Percentiles rank a stretch among this genome's conserved stretches.
These are phyloP conservation scores for Apiotrichum laibachii DNA, from an alignment of 1,284 basidiomycete genomes.

Conservation along the genomic window DNA sequence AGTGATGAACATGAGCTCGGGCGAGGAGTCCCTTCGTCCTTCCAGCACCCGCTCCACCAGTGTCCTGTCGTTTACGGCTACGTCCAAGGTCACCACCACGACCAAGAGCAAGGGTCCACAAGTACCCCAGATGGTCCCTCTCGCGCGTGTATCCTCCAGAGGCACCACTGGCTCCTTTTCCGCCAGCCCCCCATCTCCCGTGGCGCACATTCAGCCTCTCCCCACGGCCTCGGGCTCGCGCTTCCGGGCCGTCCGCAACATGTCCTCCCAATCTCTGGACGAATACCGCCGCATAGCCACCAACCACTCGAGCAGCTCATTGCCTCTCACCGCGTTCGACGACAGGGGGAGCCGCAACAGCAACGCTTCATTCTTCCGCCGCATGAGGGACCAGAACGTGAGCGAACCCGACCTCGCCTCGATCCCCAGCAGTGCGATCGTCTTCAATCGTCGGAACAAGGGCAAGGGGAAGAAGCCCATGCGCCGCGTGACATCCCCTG, in stretches of 20 bases:
- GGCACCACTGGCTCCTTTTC: too few species aligned
- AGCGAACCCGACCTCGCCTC: neutral
- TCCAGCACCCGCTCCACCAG: neutral
- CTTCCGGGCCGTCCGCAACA: neutral
- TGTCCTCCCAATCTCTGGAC: neutral
- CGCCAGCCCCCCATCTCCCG: neutral
- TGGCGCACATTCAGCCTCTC: neutral
- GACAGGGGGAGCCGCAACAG: neutral
- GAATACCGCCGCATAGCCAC: neutral
- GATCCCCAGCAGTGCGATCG: too few species aligned
- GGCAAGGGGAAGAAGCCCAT: neutral
- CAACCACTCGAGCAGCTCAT: neutral
- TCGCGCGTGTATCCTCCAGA: neutral
- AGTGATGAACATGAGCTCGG: neutral
- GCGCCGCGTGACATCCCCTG: neutral
- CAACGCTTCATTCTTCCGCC: neutral
- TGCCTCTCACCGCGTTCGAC: neutral
- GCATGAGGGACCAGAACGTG: neutral
- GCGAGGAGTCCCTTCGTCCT: neutral
- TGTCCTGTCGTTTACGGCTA: neutral
- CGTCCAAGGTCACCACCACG: neutral
- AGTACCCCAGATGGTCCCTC: neutral
- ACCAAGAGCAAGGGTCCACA: neutral
- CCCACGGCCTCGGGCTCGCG: neutral
- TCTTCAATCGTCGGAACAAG: too few species aligned